These are phyloP conservation scores for Mycena belliarum DNA, from an alignment of 768 basidiomycete species.

Conservation along the genomic window DNA sequence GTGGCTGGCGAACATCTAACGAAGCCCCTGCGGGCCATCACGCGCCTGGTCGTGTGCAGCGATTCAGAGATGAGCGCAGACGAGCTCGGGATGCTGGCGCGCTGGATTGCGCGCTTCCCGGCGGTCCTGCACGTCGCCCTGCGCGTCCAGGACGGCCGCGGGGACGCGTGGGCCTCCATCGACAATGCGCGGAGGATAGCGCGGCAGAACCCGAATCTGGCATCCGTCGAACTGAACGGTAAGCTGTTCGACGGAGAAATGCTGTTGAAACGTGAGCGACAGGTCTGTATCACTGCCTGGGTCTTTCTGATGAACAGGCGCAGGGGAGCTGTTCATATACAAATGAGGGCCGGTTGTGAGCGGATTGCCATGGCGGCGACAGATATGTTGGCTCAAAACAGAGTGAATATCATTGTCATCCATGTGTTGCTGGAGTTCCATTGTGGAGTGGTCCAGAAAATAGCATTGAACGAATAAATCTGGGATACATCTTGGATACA, in stretches of 20 bases:
- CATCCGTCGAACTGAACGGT: slow-evolving; percentile 17
- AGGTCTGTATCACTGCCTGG: neutral
- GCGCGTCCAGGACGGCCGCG: slow-evolving; percentile 1
- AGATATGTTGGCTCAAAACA: too few species aligned
- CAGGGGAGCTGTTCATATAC: too few species aligned
- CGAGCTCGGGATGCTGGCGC: slow-evolving; percentile 15
- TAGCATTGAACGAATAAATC: slow-evolving; percentile 12
- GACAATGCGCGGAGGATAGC: slow-evolving; percentile 10
- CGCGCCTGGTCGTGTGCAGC: slow-evolving; percentile 16
- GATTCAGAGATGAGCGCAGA: neutral
- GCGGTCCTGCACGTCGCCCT: slow-evolving; percentile 14
- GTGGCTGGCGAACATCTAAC: neutral
- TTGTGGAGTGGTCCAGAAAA: neutral
- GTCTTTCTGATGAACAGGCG: too few species aligned
- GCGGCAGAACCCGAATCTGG: slow-evolving; percentile 8
- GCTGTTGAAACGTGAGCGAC: slow-evolving; percentile 4
- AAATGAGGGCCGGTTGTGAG: too few species aligned
- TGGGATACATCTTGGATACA: neutral
- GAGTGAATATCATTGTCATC: neutral
- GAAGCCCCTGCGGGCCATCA: slow-evolving; percentile 3
- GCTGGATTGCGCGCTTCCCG: slow-evolving; percentile 19
- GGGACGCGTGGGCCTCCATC: slow-evolving; percentile 1
- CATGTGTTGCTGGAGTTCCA: neutral
- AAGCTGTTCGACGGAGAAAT: slow-evolving; percentile 2
- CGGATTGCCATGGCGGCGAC: too few species aligned